These are phyloP conservation scores for Aspergillus sp. DNA, from an alignment of 2,329 filamentous ascomycete species.

Conservation along the genomic window DNA sequence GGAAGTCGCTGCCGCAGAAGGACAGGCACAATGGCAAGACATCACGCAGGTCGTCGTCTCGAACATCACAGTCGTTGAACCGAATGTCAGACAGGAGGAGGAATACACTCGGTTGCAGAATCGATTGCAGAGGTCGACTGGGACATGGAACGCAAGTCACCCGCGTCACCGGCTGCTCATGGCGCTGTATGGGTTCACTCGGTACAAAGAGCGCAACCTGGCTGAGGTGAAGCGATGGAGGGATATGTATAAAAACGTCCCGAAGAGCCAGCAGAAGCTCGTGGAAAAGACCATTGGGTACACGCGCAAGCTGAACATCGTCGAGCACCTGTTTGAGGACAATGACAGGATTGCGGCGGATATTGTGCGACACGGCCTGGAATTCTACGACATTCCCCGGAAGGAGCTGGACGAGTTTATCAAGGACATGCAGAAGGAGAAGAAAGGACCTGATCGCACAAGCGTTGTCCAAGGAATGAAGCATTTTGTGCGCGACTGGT, in stretches of 20 bases:
- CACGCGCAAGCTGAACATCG: slow-evolving; percentile 52
- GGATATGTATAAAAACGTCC: slow-evolving; percentile 22
- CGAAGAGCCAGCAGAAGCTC: slow-evolving; percentile 41
- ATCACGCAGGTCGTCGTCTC: slow-evolving; percentile 14
- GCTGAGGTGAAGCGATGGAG: slow-evolving; percentile 22
- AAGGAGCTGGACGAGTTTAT: slow-evolving; percentile 49
- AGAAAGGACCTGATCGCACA: slow-evolving; percentile 46
- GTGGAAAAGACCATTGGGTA: slow-evolving; percentile 60
- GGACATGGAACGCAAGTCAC: slow-evolving; percentile 22
- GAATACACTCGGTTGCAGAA: slow-evolving; percentile 18
- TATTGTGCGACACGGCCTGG: slow-evolving; percentile 48
- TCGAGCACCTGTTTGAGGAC: slow-evolving; percentile 44
- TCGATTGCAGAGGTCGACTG: slow-evolving; percentile 15
- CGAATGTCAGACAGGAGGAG: slow-evolving; percentile 1
- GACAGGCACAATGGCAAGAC: background rate
- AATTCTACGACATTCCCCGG: slow-evolving; percentile 48
- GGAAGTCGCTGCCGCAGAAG: background rate
- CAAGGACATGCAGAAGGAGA: slow-evolving; percentile 31
- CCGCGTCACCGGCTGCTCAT: slow-evolving; percentile 28
- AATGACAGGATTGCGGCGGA: slow-evolving; percentile 50
- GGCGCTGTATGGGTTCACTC: slow-evolving; percentile 26
- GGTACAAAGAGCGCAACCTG: slow-evolving; percentile 22
- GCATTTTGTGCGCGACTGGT: slow-evolving; percentile 60
- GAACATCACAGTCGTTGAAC: slow-evolving; percentile 12
- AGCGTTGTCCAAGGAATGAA: slow-evolving; percentile 57